Conservation (phyloP, 2,329 filamentous ascomycete genomes). For the Eurotiales sp. region DNA sequence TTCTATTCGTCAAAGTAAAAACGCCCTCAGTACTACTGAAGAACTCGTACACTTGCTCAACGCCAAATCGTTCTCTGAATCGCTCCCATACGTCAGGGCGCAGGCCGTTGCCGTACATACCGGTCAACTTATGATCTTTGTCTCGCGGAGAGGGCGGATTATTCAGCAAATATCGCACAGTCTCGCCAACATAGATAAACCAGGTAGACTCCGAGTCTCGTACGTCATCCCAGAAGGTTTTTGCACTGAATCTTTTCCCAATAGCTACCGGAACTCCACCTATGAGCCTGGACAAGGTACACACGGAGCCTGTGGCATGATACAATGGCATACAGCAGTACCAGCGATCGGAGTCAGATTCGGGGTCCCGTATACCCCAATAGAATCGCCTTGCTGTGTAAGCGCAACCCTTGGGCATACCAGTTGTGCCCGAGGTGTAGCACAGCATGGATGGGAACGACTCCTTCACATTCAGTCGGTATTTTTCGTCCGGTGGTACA, state of each 20-base stretch:
- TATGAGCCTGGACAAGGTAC: conserved; percentile 54
- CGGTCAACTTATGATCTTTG: conserved; percentile 42
- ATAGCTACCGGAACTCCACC: conserved; percentile 44
- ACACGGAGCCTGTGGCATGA: conserved; percentile 68
- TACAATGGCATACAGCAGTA: conserved; percentile 77
- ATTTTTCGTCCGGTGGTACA: conserved; percentile 52
- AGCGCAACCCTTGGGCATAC: conserved; percentile 66
- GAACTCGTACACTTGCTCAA: conserved; percentile 63
- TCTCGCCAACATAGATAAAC: conserved; percentile 77
- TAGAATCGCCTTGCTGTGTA: conserved; percentile 54
- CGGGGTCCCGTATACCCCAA: conserved; percentile 31
- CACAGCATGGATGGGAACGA: conserved; percentile 61
- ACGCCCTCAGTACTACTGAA: conserved; percentile 75
- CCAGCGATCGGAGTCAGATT: conserved; percentile 54
- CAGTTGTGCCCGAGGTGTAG: conserved; percentile 75
- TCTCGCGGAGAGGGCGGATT: conserved; percentile 52
- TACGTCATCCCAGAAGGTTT: conserved; percentile 69
- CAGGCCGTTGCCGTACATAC: conserved; percentile 49
- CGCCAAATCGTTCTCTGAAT: conserved; percentile 45
- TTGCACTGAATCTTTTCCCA: conserved; percentile 58
- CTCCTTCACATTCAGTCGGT: conserved; percentile 50
- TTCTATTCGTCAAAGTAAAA: conserved; percentile 58
- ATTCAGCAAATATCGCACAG: conserved; percentile 68
- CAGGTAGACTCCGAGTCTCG: conserved; percentile 64
- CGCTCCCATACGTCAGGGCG: conserved; percentile 63